Conservation (phyloP, 441 rosid species). For the Kokia cookei region DNA sequence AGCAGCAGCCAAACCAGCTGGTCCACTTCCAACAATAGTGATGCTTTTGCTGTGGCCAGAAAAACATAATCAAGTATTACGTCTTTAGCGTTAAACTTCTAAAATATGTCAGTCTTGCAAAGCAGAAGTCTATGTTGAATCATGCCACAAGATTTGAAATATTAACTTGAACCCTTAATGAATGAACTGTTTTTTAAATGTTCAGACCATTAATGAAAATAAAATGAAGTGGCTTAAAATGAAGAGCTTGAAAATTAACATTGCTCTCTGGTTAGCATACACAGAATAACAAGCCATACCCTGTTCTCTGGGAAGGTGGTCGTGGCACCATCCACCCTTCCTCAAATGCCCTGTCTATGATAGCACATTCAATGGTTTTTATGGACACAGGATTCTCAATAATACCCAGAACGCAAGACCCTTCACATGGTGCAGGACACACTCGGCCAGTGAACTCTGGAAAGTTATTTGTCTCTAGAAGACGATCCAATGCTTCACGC, state of each 20-base stretch:
- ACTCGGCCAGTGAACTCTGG: slow-evolving; percentile 99
- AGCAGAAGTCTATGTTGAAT: not conserved
- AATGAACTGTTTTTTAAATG: too few relatives aligned
- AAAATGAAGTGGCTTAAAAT: too few relatives aligned
- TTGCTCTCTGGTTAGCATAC: too few relatives aligned
- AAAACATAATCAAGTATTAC: slow-evolving; percentile 1
- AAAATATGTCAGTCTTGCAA: not conserved
- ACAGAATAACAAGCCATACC: slow-evolving; percentile 39
- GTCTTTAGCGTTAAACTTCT: not conserved
- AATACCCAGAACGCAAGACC: slow-evolving; percentile 98
- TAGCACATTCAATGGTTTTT: slow-evolving; percentile 88
- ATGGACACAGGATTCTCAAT: slow-evolving; percentile 99
- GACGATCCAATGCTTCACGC: slow-evolving; percentile 92
- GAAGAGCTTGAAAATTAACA: too few relatives aligned
- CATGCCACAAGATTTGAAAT: not conserved
- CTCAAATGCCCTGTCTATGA: slow-evolving; percentile 94
- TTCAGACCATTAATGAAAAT: too few relatives aligned
- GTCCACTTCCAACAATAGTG: slow-evolving; percentile 93
- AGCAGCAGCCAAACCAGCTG: slow-evolving; percentile 97
- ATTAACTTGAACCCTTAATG: not conserved
- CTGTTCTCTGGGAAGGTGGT: slow-evolving; percentile 88
- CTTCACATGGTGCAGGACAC: slow-evolving; percentile 99
- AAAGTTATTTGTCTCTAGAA: slow-evolving; percentile 96
- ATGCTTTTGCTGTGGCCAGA: slow-evolving; percentile 60
- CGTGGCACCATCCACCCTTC: slow-evolving; percentile 99